phyloP scores from a whole-genome alignment of 2,329 filamentous ascomycete species.

The Acrodontium crateriforme region DNA sequence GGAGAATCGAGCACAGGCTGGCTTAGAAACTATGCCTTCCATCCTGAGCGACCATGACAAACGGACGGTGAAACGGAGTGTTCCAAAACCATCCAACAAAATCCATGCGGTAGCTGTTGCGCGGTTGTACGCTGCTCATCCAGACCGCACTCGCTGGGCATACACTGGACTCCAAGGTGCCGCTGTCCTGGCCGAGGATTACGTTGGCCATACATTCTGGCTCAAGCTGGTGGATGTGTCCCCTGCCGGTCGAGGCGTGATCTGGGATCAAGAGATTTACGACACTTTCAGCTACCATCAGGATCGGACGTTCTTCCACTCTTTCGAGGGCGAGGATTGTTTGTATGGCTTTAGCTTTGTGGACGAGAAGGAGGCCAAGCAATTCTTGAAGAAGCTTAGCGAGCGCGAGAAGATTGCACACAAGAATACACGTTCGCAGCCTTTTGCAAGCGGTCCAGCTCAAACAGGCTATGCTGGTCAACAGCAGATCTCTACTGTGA shows the following conservation, averaged over 20 bases:
- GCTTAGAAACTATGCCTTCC: slow-evolving; percentile 17
- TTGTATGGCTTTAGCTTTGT: slow-evolving; percentile 81
- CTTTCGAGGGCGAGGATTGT: slow-evolving; percentile 89
- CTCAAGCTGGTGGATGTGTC: slow-evolving; percentile 95
- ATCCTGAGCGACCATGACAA: slow-evolving; percentile 87
- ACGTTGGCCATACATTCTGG: slow-evolving; percentile 94
- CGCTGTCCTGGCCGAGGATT: slow-evolving; percentile 78
- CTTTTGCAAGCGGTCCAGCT: slow-evolving; percentile 43
- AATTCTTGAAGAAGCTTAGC: slow-evolving; percentile 94
- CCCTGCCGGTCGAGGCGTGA: slow-evolving; percentile 67
- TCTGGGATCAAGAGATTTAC: slow-evolving; percentile 97
- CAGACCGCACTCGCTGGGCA: slow-evolving; percentile 74
- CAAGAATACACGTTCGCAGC: slow-evolving; percentile 68
- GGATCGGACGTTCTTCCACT: slow-evolving; percentile 94
- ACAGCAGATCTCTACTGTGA: slow-evolving; percentile 7
- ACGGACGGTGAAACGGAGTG: slow-evolving; percentile 85
- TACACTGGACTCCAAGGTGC: slow-evolving; percentile 91
- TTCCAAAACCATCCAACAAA: slow-evolving; percentile 92
- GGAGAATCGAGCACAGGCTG: too few relatives aligned
- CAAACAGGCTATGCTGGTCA: slow-evolving; percentile 8
- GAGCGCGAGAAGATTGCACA: slow-evolving; percentile 91
- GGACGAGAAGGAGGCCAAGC: slow-evolving; percentile 94
- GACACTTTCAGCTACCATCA: slow-evolving; percentile 92
- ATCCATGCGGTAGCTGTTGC: slow-evolving; percentile 92
- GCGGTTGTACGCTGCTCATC: slow-evolving; percentile 84